Conservation (phyloP, 192 early-diverging fungal genomes). For the Coemansia sp. region DNA sequence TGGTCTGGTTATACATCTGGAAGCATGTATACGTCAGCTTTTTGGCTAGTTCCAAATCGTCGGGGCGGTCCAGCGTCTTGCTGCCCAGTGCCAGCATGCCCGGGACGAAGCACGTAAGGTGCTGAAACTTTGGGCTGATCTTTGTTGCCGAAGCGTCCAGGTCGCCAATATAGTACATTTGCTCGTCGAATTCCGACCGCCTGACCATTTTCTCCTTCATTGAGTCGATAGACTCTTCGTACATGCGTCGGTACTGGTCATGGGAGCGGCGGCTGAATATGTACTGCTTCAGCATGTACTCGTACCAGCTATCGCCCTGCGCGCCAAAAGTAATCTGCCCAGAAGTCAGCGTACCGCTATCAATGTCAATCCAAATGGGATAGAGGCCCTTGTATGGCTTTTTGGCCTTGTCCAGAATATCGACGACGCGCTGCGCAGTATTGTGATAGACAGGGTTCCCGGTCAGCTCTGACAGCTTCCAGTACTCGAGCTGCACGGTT, state of each 20-base stretch:
- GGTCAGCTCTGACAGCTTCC: constrained; percentile 74
- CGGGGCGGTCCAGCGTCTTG: constrained; percentile 46
- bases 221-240: constrained; percentile 45
- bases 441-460: constrained; percentile 64
- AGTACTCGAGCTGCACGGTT: constrained; percentile 78
- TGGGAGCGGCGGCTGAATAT: constrained; percentile 27
- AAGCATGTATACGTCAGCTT: constrained; percentile 46
- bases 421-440: constrained; percentile 54
- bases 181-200: constrained; percentile 30
- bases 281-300: constrained; percentile 53
- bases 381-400: constrained; percentile 55
- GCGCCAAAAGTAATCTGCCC: constrained; percentile 50
- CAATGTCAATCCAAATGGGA: constrained; percentile 54
- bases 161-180: constrained; percentile 46
- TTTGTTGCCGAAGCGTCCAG: constrained; percentile 36
- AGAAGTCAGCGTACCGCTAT: constrained; percentile 19
- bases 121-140: constrained; percentile 47
- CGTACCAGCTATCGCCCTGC: constrained; percentile 53
- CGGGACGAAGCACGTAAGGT: constrained; percentile 62
- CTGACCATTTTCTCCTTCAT: constrained; percentile 47
- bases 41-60: constrained; percentile 49
- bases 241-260: constrained; percentile 51
- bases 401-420: constrained; percentile 46
- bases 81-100: constrained; percentile 66
- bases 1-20: constrained; percentile 73